Conservation (phyloP, 192 early-diverging fungal genomes). For the Thoreauomyces humboldtii region DNA sequence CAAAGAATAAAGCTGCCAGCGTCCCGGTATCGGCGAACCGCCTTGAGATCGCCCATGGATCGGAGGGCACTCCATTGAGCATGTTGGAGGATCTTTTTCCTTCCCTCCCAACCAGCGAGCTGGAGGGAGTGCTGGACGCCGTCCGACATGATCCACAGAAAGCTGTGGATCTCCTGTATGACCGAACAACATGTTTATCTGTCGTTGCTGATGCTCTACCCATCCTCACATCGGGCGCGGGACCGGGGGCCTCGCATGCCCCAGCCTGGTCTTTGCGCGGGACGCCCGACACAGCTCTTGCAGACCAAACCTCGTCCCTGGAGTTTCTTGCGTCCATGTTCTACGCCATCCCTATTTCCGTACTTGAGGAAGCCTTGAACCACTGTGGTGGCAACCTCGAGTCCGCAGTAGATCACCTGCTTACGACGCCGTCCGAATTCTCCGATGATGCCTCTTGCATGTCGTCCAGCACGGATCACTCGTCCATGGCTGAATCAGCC, state of each 20-base stretch:
- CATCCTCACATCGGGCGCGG: background rate
- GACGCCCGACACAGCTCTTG: background rate
- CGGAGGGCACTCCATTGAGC: background rate
- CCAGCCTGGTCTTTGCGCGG: background rate
- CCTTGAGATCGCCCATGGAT: background rate
- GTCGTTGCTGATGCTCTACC: too few species aligned
- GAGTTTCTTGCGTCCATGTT: background rate
- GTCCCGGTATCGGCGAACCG: background rate
- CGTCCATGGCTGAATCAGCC: too few species aligned
- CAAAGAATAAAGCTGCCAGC: background rate
- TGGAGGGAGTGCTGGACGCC: background rate
- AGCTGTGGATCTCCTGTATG: background rate
- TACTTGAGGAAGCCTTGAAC: background rate
- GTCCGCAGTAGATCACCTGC: constrained; percentile 3
- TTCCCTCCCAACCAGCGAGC: background rate
- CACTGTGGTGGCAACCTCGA: constrained; percentile 12
- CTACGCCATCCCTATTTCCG: background rate
- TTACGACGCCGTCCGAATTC: constrained; percentile 2
- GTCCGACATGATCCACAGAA: background rate
- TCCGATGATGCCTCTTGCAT: background rate
- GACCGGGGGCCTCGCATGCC: background rate
- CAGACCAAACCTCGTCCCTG: background rate
- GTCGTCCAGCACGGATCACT: background rate
- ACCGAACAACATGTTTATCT: background rate
- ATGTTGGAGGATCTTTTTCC: background rate